Evolutionary conservation across 352 stramenopile genomes (phyloP).

Genomic region (Elongisporangium senticosum): DNA sequence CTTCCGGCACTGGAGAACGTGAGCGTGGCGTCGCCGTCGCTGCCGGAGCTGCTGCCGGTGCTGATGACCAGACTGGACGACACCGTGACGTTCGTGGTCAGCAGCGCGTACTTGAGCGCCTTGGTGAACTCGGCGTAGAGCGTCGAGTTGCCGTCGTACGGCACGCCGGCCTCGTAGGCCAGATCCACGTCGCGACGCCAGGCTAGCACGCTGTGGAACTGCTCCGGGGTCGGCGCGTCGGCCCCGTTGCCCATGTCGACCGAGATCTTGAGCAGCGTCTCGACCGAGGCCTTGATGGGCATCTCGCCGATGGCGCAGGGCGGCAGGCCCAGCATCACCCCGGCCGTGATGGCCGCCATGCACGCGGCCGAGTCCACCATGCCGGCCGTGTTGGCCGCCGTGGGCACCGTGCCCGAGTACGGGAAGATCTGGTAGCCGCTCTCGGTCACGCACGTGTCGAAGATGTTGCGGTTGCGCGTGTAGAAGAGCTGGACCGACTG

Average conservation of each 20-base stretch:
- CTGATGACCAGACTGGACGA: conserved; percentile 36
- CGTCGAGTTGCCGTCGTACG: conserved; percentile 41
- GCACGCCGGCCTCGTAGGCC: conserved; percentile 32
- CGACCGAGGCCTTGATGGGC: conserved; percentile 43
- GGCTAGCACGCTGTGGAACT: conserved; percentile 46
- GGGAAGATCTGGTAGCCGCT: conserved; percentile 57
- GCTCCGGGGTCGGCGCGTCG: conserved; percentile 19
- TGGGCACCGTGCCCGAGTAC: conserved; percentile 42
- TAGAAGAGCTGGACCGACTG: conserved; percentile 34
- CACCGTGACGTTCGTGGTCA: conserved; percentile 31
- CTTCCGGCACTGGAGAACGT: conserved; percentile 27
- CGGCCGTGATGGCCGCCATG: conserved; percentile 41
- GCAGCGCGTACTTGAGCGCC: conserved; percentile 27
- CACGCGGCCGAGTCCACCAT: conserved; percentile 43
- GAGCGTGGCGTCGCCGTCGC: conserved; percentile 20
- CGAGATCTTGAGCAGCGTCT: conserved; percentile 62
- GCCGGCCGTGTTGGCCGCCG: conserved; percentile 22
- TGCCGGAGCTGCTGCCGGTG: conserved; percentile 5
- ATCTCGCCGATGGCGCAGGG: conserved; percentile 49
- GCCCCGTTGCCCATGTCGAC: conserved; percentile 25
- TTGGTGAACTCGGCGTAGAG: conserved; percentile 46
- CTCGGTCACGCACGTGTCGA: conserved; percentile 38
- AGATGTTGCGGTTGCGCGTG: conserved; percentile 39
- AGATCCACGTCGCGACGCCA: conserved; percentile 53
- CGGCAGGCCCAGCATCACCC: conserved; percentile 31